Base-by-base conservation (phyloP, 768 basidiomycete species). In the Leccinum fibrillosum region DNA sequence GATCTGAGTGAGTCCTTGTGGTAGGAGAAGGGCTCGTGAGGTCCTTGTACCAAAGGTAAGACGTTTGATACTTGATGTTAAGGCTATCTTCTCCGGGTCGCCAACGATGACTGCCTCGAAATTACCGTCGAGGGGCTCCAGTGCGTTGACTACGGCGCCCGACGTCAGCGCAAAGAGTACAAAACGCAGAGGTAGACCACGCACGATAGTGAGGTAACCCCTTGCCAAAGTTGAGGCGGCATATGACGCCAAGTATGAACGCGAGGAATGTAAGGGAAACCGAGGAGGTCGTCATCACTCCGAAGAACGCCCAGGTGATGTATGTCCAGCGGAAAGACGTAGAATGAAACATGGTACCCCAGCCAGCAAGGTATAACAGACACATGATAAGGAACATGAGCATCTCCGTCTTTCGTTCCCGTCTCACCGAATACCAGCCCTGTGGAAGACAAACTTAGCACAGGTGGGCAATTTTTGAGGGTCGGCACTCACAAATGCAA, bases 361-460 rank as follows among this genome's bases (percentile, higher is more conserved):
- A 92, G 42, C 83, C 86, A 37, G 75, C 79, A 19, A 91, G 76
- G 69, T 92, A 89, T 19, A 82, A 69, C 32, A 82, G 58, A 11
- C 84, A 84, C 50, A 89, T 62, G 15, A 76, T 65, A 57, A 93
- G 76, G 75, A 93, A 93, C 13, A 81, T 60, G 52, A 84, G 58
- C 82, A 85, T 89, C 15, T 77, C 79, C 10, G 78, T 57, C 58
- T 79, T 82, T 56, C 79, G 74, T 72, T 93, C 90, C 52, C 78
- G 80, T 39, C 90, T 86, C 52, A 88, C 83, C 34, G 85, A 81
- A 65, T 88, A 82, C 90, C 90, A 93, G 17, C 90, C 90, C 83
- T 87, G 54, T 6, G 26, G 54, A 37, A 5, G 7, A 54, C 28
- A 53, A 28, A 21, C 19, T 53, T 51, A 57, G 17, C 26, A 42